These are phyloP conservation scores for Melanogaster broomeanus DNA, from an alignment of 768 basidiomycete species.

Conservation along the genomic window DNA sequence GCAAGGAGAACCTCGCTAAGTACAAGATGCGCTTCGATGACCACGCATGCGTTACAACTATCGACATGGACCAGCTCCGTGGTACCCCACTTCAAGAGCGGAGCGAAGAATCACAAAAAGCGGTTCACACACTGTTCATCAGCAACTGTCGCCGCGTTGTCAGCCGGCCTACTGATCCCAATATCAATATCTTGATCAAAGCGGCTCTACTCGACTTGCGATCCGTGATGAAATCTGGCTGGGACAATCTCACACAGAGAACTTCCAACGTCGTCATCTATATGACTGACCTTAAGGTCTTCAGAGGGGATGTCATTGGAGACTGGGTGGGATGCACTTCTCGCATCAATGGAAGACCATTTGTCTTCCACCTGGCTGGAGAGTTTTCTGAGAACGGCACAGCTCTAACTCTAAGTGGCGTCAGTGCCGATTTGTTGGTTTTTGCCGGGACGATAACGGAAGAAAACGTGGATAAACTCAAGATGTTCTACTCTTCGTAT, in stretches of 20 bases:
- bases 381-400: constrained; percentile 12
- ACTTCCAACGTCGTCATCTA: constrained; percentile 18
- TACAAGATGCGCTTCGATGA: not conserved
- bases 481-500: constrained; percentile 16
- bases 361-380: constrained; percentile 21
- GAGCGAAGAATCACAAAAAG: constrained; percentile 19
- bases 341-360: constrained; percentile 24
- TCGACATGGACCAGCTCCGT: constrained; percentile 12
- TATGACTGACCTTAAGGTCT: constrained; percentile 13
- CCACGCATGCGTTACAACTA: constrained; percentile 13
- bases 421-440: constrained; percentile 26
- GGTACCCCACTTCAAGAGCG: constrained; percentile 20
- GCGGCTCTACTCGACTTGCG: constrained; percentile 29
- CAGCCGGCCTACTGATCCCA: constrained; percentile 18
- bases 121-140: constrained; percentile 22
- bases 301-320: constrained; percentile 16
- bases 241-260: constrained; percentile 20
- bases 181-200: constrained; percentile 24
- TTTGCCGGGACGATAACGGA: constrained; percentile 15
- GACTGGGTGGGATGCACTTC: constrained; percentile 16
- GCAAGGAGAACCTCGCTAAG: not conserved
- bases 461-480: constrained; percentile 9
- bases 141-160: constrained; percentile 15
- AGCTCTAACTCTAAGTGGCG: constrained; percentile 14
- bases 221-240: constrained; percentile 25